Base-by-base conservation (phyloP, 257 asterid genomes). In the Scutellaria barbata region DNA sequence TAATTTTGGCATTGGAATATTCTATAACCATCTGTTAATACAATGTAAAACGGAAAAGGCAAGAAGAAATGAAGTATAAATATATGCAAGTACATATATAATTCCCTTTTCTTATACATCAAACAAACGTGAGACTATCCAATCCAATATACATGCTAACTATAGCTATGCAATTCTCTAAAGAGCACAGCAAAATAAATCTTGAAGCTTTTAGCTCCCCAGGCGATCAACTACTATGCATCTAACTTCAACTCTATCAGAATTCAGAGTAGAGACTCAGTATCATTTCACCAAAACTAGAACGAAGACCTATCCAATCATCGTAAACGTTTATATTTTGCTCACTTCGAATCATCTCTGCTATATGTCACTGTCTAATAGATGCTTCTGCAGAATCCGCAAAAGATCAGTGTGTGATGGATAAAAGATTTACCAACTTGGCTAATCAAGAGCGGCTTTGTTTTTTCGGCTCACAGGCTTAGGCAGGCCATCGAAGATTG, bases 401-500 rank as follows among this genome's bases (percentile, higher is more conserved):
- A 61, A 72, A 66, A 47, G 48, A 74, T 65, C 40, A 22, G 46
- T 39, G 65, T 9, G 37, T 5, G 50, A 74, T 48, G 41, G 72
- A 61, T 45, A 43, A 62, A 53, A 17, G 30, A 67, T 56, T 20
- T 56, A 56, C 63, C 18, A 18, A 2, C 33, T 72, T 30, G 33
- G 50, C 80, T 88, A 90, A 78, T 90, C 97, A 37, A 88, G 85
- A 2, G 96, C 97, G 16, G 94, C 79, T 75, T 92, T 92, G 81
- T 76, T 87, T 77, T 74, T 86, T 48, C 96, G 85, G 57, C 85
- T 77, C 17, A 82, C 68, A 12, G 94, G 96, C 80, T 82, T 87
- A 37, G 93, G 94, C 72, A 92, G 83, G 59, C 95, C 94, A 77
- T 91, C 95, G 61, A 91, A 87, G 75, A 91, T 87, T 3, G 97